Percentiles rank a stretch among this genome's conserved stretches.
phyloP scores from a whole-genome alignment of 306 rosid genomes.

The Benincasa hispida region DNA sequence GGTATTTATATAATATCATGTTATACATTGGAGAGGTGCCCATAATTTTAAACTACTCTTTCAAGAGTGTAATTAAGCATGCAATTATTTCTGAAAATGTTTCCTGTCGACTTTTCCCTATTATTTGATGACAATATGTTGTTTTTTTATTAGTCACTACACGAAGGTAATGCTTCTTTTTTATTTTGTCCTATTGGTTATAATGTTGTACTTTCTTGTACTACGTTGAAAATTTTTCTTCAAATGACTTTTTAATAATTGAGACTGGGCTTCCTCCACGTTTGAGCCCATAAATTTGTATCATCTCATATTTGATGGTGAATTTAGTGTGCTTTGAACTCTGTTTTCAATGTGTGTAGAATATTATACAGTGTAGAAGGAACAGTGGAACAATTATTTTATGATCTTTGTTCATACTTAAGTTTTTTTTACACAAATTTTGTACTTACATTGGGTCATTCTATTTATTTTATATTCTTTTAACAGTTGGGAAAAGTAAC shows the following conservation, averaged over 20 bases:
- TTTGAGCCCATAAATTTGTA: not conserved
- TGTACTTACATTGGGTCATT: not conserved
- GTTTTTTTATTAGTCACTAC: not conserved
- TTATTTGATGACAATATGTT: not conserved
- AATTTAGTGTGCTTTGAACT: not conserved
- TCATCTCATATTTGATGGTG: not conserved
- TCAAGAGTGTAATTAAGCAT: not conserved
- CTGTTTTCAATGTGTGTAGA: not conserved
- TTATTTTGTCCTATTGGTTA: not conserved
- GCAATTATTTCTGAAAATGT: not conserved
- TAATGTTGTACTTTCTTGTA: not conserved
- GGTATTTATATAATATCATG: not conserved
- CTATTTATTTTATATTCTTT: not conserved
- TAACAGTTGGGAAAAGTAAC: not conserved
- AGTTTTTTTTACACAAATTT: not conserved
- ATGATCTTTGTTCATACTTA: not conserved
- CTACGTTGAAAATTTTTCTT: not conserved
- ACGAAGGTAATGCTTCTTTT: not conserved
- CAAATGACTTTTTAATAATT: not conserved
- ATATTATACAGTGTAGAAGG: not conserved
- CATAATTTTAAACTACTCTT: not conserved
- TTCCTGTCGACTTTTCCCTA: not conserved
- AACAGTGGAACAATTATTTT: not conserved
- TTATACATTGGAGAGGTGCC: not conserved
- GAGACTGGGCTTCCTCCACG: not conserved